A percentile compares a stretch with the other conserved stretches of the same genome.
Evolutionary conservation across 768 basidiomycete species (phyloP).

Genomic region (Phaeotremella fagi): DNA sequence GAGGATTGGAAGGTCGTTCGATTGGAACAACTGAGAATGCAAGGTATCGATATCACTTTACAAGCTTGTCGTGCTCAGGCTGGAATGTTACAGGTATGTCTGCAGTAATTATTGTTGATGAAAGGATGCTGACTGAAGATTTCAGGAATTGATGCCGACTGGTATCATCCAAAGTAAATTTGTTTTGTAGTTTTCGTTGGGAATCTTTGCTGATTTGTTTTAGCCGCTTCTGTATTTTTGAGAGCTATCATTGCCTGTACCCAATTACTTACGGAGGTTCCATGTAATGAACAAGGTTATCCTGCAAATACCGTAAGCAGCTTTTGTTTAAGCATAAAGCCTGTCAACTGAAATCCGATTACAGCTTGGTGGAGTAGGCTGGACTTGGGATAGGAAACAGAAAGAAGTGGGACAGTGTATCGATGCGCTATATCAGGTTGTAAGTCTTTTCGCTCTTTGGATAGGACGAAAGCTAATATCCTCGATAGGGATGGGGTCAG

Average conservation of each 20-base stretch:
- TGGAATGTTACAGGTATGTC: constrained; percentile 22
- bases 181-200: not conserved
- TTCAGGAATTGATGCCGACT: constrained; percentile 18
- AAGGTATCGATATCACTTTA: constrained; percentile 25
- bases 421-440: constrained; percentile 30
- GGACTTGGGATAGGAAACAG: constrained; percentile 34
- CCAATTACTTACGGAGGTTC: constrained; percentile 30
- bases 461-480: not conserved
- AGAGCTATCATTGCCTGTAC: constrained; percentile 18
- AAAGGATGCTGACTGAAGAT: not conserved
- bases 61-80: constrained; percentile 20
- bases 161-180: constrained; percentile 29
- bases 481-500: constrained; percentile 22
- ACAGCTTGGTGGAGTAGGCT: constrained; percentile 29
- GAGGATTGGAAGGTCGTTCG: constrained; percentile 8
- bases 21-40: constrained; percentile 20
- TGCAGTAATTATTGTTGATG: not conserved
- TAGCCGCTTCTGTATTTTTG: constrained; percentile 20
- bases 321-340: not conserved
- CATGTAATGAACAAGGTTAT: constrained; percentile 32
- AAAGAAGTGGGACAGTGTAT: constrained; percentile 15
- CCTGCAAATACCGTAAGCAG: constrained; percentile 22
- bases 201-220: not conserved
- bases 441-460: constrained; percentile 3
- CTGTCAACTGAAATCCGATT: not conserved